Percentiles rank a stretch among this genome's conserved stretches.
phyloP scores from a whole-genome alignment of 163 green algal genomes.

The Scenedesmus sp. region DNA sequence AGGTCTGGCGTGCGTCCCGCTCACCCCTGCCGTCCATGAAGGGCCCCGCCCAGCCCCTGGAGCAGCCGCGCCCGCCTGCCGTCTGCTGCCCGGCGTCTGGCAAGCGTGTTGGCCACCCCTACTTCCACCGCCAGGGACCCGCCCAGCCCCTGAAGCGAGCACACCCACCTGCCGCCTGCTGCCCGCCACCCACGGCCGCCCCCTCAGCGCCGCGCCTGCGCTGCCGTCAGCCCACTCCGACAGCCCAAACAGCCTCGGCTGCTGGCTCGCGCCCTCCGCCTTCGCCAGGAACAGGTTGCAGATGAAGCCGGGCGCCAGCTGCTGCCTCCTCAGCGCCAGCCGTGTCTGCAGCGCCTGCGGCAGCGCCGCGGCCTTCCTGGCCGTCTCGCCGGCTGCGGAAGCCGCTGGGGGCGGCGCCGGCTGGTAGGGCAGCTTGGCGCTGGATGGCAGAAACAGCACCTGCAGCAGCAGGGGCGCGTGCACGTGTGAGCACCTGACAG shows the following conservation, averaged over 20 bases:
- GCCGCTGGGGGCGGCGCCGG: not conserved
- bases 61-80: not conserved
- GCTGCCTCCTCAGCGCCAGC: not conserved
- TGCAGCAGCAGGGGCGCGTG: too few relatives aligned
- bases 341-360: not conserved
- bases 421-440: constrained; percentile 1
- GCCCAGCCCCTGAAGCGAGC: not conserved
- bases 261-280: not conserved
- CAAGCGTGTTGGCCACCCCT: too few relatives aligned
- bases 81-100: too few relatives aligned
- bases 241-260: constrained; percentile 23
- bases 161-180: constrained; percentile 19
- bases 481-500: too few relatives aligned
- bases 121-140: too few relatives aligned
- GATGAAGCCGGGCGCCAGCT: constrained; percentile 13
- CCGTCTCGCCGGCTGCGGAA: not conserved
- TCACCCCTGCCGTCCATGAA: too few relatives aligned
- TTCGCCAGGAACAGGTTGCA: constrained; percentile 30
- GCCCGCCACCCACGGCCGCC: not conserved
- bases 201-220: not conserved
- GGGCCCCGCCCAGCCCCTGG: not conserved
- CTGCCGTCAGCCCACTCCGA: constrained; percentile 25
- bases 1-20: too few relatives aligned
- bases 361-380: not conserved
- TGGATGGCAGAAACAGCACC: not conserved